phyloP scores from a whole-genome alignment of 441 rosid genomes.

The Gossypium gossypioides region DNA sequence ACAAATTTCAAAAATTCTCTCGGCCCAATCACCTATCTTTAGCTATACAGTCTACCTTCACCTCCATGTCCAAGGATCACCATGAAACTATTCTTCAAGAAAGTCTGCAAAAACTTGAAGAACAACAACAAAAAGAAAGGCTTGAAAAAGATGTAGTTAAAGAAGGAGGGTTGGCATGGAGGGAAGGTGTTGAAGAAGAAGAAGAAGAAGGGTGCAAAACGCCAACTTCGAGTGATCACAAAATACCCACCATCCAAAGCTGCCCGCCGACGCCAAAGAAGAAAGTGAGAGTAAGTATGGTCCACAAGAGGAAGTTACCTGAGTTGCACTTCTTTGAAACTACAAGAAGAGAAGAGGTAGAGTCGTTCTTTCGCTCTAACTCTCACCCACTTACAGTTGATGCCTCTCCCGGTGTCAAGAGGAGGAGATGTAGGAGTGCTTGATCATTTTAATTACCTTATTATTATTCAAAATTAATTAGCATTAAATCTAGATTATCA shows the following conservation, averaged over 20 bases:
- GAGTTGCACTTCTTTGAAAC: conserved; percentile 38
- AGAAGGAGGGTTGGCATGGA: not conserved
- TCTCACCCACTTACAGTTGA: conserved; percentile 8
- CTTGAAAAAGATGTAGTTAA: conserved; percentile 1
- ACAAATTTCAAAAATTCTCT: not conserved
- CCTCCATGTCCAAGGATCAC: conserved; percentile 9
- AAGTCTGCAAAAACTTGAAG: not conserved
- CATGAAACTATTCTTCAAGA: not conserved
- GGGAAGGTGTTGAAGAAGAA: conserved; percentile 12
- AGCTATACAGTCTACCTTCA: not conserved
- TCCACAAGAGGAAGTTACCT: conserved; percentile 30
- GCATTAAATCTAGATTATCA: not conserved
- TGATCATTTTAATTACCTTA: conserved; percentile 12
- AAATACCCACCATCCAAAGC: conserved; percentile 32
- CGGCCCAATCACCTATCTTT: not conserved
- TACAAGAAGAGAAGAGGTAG: conserved; percentile 35
- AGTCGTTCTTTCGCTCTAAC: conserved; percentile 35
- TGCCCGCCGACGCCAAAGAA: conserved; percentile 58
- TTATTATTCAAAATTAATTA: not conserved
- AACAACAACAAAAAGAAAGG: not conserved
- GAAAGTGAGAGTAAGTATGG: conserved; percentile 13
- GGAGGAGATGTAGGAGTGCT: conserved; percentile 40
- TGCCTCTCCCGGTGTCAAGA: conserved; percentile 18
- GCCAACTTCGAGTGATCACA: conserved; percentile 41
- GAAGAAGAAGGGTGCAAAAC: conserved; percentile 37